Evolutionary conservation across 2,329 filamentous ascomycete species (phyloP).

Genomic region (Fusarium sororula): DNA sequence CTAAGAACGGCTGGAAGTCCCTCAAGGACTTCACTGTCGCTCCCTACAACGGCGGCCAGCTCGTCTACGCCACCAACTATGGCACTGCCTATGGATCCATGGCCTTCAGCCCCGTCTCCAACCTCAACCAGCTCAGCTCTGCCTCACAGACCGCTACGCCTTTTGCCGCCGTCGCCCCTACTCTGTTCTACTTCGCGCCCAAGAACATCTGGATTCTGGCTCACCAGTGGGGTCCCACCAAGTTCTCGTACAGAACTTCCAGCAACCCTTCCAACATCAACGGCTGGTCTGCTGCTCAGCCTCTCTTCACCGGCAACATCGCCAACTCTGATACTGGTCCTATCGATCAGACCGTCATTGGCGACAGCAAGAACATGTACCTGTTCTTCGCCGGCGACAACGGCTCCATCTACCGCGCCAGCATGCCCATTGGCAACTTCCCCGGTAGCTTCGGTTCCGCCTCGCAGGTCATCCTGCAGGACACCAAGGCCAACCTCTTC

Average conservation of each 20-base stretch:
- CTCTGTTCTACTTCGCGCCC: slow-evolving; percentile 69
- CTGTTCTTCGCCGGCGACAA: slow-evolving; percentile 75
- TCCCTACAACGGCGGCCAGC: slow-evolving; percentile 64
- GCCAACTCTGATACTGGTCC: slow-evolving; percentile 48
- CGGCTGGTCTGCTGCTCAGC: slow-evolving; percentile 52
- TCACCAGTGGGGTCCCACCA: slow-evolving; percentile 69
- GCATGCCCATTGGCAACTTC: slow-evolving; percentile 70
- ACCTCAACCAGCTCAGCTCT: slow-evolving; percentile 1
- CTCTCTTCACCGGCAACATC: slow-evolving; percentile 4
- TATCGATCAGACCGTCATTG: slow-evolving; percentile 73
- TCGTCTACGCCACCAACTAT: slow-evolving; percentile 67
- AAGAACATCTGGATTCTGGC: slow-evolving; percentile 71
- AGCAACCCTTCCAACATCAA: slow-evolving; percentile 65
- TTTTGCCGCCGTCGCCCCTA: slow-evolving; percentile 53
- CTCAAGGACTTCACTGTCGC: slow-evolving; percentile 71
- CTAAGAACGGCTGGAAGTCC: slow-evolving; percentile 17
- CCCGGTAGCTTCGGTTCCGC: slow-evolving; percentile 67
- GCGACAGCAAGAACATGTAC: slow-evolving; percentile 69
- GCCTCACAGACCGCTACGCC: neutral
- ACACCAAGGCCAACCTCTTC: slow-evolving; percentile 66
- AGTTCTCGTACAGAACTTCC: slow-evolving; percentile 70
- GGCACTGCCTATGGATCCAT: slow-evolving; percentile 55
- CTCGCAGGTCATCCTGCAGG: slow-evolving; percentile 46
- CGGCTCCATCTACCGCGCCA: slow-evolving; percentile 70
- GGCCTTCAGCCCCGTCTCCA: slow-evolving; percentile 10